Conservation (phyloP, 2,329 filamentous ascomycete genomes). For the Hypoxylon sp. region DNA sequence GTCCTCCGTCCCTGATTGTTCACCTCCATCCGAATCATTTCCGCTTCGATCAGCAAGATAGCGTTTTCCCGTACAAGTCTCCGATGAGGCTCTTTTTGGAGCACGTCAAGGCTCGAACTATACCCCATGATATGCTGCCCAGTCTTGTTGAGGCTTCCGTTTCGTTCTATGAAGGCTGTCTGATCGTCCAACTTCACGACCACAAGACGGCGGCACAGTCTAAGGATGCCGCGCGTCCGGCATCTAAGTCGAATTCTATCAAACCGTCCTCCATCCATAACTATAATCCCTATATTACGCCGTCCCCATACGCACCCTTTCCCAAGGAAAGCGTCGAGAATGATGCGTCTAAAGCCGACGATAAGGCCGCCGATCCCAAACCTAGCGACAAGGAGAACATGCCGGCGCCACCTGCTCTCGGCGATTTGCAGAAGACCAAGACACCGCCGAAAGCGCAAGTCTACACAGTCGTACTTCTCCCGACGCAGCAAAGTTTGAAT, state of each 20-base stretch:
- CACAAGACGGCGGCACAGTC: conserved; percentile 73
- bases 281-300: conserved; percentile 87
- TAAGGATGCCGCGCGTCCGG: conserved; percentile 64
- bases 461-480: conserved; percentile 82
- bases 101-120: conserved; percentile 76
- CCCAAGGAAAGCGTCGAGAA: conserved; percentile 59
- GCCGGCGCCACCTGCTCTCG: conserved; percentile 58
- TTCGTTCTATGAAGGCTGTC: conserved; percentile 89
- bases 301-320: conserved; percentile 83
- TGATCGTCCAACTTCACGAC: conserved; percentile 94
- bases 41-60: conserved; percentile 91
- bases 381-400: conserved; percentile 67
- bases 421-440: conserved; percentile 55
- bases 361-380: conserved; percentile 51
- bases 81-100: conserved; percentile 85
- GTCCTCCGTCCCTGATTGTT: conserved; percentile 82
- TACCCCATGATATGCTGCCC: conserved; percentile 88
- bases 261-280: conserved; percentile 88
- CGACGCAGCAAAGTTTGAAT: conserved; percentile 78
- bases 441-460: conserved; percentile 67
- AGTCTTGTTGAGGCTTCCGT: conserved; percentile 77
- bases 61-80: conserved; percentile 89
- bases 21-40: conserved; percentile 89
- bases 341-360: conserved; percentile 43
- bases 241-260: conserved; percentile 66